Evolutionary conservation across 352 stramenopile genomes (phyloP).

Genomic region (Phytophthora uliginosa): DNA sequence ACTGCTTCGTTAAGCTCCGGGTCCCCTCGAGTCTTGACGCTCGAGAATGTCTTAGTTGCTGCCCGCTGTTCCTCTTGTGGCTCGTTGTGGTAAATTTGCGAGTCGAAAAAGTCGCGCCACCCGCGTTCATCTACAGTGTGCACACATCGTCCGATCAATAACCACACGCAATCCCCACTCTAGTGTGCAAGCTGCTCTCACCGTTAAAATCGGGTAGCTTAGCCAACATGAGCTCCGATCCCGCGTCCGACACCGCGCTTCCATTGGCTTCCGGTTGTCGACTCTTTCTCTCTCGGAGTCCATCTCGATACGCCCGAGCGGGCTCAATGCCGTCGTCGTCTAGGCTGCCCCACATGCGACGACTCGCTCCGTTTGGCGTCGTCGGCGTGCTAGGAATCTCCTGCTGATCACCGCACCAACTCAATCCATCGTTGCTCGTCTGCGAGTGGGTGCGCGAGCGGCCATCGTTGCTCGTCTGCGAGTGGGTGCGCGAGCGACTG

Average conservation of each 20-base stretch:
- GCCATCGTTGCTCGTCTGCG: slow-evolving; percentile 12
- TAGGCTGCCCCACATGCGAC: slow-evolving; percentile 23
- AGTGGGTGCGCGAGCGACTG: slow-evolving; percentile 22
- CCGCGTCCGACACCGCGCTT: slow-evolving; percentile 13
- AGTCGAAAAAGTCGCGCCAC: slow-evolving; percentile 64
- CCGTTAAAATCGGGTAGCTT: slow-evolving; percentile 55
- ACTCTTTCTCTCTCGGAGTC: slow-evolving; percentile 11
- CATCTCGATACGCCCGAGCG: slow-evolving; percentile 17
- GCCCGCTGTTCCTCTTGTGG: slow-evolving; percentile 19
- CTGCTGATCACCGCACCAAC: slow-evolving; percentile 4
- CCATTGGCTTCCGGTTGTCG: slow-evolving; percentile 19
- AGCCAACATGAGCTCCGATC: slow-evolving; percentile 40
- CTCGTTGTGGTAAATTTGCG: slow-evolving; percentile 50
- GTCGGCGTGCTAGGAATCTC: slow-evolving; percentile 19
- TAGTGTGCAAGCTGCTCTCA: slow-evolving; percentile 15
- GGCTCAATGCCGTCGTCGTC: slow-evolving; percentile 31
- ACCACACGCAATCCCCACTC: neutral
- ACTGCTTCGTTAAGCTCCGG: neutral
- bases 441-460: slow-evolving; percentile 21
- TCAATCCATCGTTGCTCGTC: slow-evolving; percentile 13
- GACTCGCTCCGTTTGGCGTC: slow-evolving; percentile 26
- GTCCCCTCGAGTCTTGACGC: slow-evolving; percentile 4
- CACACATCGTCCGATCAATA: slow-evolving; percentile 15
- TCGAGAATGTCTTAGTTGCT: slow-evolving; percentile 17
- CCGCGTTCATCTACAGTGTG: slow-evolving; percentile 46